phyloP scores from a whole-genome alignment of 345 rosid species.

The Populus nigra region DNA sequence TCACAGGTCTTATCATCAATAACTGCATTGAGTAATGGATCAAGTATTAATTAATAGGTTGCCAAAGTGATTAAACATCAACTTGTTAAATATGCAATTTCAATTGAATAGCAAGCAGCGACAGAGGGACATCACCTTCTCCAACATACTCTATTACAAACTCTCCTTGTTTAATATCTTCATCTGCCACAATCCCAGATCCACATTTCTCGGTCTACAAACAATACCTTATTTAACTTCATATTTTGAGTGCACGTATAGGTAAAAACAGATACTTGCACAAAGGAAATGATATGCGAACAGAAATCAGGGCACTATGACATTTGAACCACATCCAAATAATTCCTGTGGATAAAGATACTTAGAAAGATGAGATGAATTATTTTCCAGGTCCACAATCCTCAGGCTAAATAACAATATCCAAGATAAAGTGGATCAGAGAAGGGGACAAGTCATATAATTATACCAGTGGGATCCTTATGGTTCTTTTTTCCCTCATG shows the following conservation, averaged over 20 bases:
- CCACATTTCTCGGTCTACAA: conserved; percentile 98
- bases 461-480: neutral
- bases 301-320: conserved; percentile 11
- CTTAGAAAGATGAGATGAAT: neutral
- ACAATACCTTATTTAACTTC: conserved; percentile 35
- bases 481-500: neutral
- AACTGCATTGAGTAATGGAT: conserved; percentile 42
- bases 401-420: neutral
- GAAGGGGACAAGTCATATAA: neutral
- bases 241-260: conserved; percentile 13
- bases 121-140: conserved; percentile 57
- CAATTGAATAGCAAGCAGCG: conserved; percentile 17
- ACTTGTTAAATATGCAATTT: neutral
- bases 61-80: neutral
- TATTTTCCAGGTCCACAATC: neutral
- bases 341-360: neutral
- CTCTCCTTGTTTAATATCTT: conserved; percentile 81
- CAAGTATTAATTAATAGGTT: neutral
- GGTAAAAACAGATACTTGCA: conserved; percentile 4
- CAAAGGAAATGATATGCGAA: conserved; percentile 4
- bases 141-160: conserved; percentile 97
- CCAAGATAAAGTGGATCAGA: neutral
- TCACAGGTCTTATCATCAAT: conserved; percentile 90
- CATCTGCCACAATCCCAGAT: conserved; percentile 85
- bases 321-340: neutral